These are phyloP conservation scores for Wickerhamomyces mucosus DNA, from an alignment of 805 yeast species.

Conservation along the genomic window DNA sequence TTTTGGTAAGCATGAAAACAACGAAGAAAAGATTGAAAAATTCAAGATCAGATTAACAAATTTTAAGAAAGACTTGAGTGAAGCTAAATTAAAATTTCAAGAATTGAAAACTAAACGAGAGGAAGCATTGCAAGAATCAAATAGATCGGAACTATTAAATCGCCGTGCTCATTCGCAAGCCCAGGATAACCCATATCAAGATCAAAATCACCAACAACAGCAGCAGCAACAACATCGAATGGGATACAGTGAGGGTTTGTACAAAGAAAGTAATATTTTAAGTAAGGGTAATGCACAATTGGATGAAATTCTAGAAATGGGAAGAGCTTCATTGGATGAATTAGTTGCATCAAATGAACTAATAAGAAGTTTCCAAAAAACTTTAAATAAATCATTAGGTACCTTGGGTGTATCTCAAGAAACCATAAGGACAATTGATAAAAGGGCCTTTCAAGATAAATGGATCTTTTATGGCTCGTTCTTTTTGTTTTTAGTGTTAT, in stretches of 20 bases:
- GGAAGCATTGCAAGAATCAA: conserved; percentile 26
- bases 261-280: conserved; percentile 56
- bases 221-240: conserved; percentile 34
- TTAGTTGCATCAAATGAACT: conserved; percentile 76
- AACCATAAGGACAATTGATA: conserved; percentile 72
- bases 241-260: conserved; percentile 47
- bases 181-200: conserved; percentile 14
- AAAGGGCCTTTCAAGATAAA: conserved; percentile 78
- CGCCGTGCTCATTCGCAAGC: conserved; percentile 20
- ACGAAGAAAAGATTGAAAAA: conserved; percentile 43
- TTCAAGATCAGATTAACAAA: conserved; percentile 51
- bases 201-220: conserved; percentile 1
- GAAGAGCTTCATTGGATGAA: conserved; percentile 76
- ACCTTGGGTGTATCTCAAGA: conserved; percentile 83
- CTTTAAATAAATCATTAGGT: conserved; percentile 56
- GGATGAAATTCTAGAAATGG: conserved; percentile 87
- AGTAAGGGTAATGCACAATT: conserved; percentile 69
- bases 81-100: conserved; percentile 23
- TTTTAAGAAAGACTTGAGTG: conserved; percentile 34
- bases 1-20: conserved; percentile 48
- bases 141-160: conserved; percentile 36
- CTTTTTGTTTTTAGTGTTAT: conserved; percentile 46
- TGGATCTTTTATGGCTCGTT: conserved; percentile 77
- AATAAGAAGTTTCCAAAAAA: conserved; percentile 49
- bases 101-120: conserved; percentile 27